These are phyloP conservation scores for Morella rubra DNA, from an alignment of 306 rosid species.

Conservation along the genomic window DNA sequence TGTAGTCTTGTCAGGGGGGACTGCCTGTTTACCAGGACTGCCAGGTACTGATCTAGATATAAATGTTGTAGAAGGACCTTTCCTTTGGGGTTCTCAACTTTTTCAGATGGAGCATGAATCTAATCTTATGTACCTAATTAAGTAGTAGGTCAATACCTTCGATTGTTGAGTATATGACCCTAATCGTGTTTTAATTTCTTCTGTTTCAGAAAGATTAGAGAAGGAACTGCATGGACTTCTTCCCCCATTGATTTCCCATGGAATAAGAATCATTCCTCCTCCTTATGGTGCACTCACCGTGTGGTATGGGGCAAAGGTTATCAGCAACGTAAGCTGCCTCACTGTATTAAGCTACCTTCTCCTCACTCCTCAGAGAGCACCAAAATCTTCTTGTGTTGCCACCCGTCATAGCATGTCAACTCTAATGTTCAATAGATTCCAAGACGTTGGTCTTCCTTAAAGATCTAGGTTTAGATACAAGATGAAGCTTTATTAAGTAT, in stretches of 20 bases:
- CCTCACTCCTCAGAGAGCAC: neutral
- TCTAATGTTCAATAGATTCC: conserved; percentile 3
- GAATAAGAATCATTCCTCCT: conserved; percentile 71
- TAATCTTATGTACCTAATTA: neutral
- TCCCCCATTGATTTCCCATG: conserved; percentile 52
- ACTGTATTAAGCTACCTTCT: neutral
- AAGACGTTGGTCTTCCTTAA: conserved; percentile 2
- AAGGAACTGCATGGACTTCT: conserved; percentile 63
- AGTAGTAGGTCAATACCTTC: neutral
- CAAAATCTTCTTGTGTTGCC: conserved; percentile 5
- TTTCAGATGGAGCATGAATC: conserved; percentile 18
- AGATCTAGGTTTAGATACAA: neutral
- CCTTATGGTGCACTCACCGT: conserved; percentile 76
- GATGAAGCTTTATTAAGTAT: neutral
- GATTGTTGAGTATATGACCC: conserved; percentile 6
- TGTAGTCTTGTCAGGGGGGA: conserved; percentile 76
- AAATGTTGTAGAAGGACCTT: neutral
- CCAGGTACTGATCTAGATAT: conserved; percentile 48
- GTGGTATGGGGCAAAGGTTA: conserved; percentile 87
- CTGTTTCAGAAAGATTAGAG: conserved; percentile 71
- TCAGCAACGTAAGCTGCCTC: conserved; percentile 68
- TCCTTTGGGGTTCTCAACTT: neutral
- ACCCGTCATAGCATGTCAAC: neutral
- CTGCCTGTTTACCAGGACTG: conserved; percentile 86
- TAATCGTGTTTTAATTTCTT: conserved; percentile 24